Conservation (phyloP, 495 filamentous ascomycete species). For the Neurospora sp. region DNA sequence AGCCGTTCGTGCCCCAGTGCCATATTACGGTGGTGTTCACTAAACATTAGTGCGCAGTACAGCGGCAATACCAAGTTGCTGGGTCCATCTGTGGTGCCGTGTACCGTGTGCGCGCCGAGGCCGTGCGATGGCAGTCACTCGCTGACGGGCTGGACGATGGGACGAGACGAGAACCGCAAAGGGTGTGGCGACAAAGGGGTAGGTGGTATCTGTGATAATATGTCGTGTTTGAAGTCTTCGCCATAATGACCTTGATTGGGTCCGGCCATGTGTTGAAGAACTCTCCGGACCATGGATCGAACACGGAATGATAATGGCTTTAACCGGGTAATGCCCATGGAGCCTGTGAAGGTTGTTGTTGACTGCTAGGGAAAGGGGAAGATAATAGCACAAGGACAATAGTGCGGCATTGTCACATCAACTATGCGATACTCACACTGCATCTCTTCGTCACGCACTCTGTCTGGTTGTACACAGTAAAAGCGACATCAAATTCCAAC, state of each 20-base stretch:
- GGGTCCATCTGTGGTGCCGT: not conserved
- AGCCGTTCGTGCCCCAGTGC: not conserved
- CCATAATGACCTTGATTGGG: not conserved
- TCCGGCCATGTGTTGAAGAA: not conserved
- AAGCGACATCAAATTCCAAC: not conserved
- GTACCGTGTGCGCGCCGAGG: not conserved
- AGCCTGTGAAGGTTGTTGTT: not conserved
- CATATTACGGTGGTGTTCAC: not conserved
- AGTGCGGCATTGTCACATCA: not conserved
- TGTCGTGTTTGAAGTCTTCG: not conserved
- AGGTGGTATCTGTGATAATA: not conserved
- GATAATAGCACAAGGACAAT: not conserved
- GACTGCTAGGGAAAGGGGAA: not conserved
- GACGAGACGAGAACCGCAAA: not conserved
- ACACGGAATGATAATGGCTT: not conserved
- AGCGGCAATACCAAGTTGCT: not conserved
- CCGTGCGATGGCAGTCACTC: not conserved
- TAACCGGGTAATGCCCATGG: not conserved
- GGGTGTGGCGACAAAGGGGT: not conserved
- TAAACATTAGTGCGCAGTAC: not conserved
- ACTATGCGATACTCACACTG: not conserved
- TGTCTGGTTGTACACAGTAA: not conserved
- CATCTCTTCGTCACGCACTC: not conserved
- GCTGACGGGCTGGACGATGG: not conserved
- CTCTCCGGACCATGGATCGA: not conserved